Evolutionary conservation across 2,329 filamentous ascomycete genomes (phyloP).

Genomic region (Penicillium sp.): DNA sequence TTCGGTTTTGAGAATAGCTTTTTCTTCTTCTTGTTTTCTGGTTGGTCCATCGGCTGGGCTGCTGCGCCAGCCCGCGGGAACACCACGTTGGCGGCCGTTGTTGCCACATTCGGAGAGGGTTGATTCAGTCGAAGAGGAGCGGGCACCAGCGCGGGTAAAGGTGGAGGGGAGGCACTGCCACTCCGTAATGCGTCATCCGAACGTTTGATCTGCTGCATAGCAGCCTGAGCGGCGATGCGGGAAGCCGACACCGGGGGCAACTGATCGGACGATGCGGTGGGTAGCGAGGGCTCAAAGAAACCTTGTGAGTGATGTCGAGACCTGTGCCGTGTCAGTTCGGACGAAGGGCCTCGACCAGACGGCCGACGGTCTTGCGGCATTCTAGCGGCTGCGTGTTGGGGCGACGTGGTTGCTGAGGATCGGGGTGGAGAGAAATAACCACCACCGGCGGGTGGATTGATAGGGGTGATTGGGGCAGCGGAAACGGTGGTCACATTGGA

Average conservation of each 20-base stretch:
- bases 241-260: conserved; percentile 56
- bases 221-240: conserved; percentile 65
- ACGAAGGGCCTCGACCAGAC: conserved; percentile 38
- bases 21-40: conserved; percentile 63
- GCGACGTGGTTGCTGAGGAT: conserved; percentile 32
- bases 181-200: conserved; percentile 33
- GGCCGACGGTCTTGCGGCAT: conserved; percentile 42
- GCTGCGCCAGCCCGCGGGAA: conserved; percentile 54
- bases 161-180: conserved; percentile 32
- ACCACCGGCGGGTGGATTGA: conserved; percentile 24
- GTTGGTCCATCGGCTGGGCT: conserved; percentile 43
- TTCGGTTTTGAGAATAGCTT: conserved; percentile 69
- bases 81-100: conserved; percentile 62
- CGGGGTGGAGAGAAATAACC: conserved; percentile 27
- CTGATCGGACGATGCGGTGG: conserved; percentile 51
- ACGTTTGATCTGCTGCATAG: conserved; percentile 54
- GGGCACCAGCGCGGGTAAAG: conserved; percentile 30
- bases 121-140: conserved; percentile 26
- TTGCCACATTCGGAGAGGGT: conserved; percentile 50
- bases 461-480: conserved; percentile 39
- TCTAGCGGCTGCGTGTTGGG: conserved; percentile 31
- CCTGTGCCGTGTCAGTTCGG: conserved; percentile 43
- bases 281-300: conserved; percentile 66
- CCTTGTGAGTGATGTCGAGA: conserved; percentile 61
- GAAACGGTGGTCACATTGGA: conserved; percentile 48